Base-by-base conservation (phyloP, 116 monocot species). In the Posidonia oceanica region DNA sequence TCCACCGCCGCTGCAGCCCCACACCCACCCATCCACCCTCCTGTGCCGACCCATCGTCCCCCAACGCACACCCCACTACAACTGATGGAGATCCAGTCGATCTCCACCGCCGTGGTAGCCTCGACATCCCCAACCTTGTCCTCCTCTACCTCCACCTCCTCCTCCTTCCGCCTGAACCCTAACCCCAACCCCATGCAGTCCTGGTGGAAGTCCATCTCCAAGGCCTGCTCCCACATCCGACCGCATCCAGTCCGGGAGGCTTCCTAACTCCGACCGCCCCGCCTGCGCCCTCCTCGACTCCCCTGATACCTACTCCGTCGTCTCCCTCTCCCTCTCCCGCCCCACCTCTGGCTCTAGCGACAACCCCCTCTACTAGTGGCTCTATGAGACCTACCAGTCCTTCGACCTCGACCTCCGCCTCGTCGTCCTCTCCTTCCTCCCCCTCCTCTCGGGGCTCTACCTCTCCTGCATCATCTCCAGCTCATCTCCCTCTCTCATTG, bases 321-420 rank as follows among this genome's bases (percentile, higher is more conserved):
- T n/a, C 78, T 78, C 86, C 70, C 67, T 83, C 61, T 56, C 76
- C 52, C 58, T 80, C 66, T 74, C 81, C 60, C 73, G 60, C 38
- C 68, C 80, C 13, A 56, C 75, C 13, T 52, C 70, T 70, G 94
- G 94, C 55, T 87, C 90, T 65, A 85, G 87, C 61, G 74, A 79
- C 68, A 85, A 87, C 65, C 81, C 86, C 53, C 77, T 93, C n/a
- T n/a, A n/a, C n/a, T n/a, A n/a, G n/a, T n/a, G n/a, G n/a, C n/a
- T n/a, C n/a, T n/a, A n/a, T n/a, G 98, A 98, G 17, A 90, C 90
- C 15, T 81, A 76, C 83, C 90, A 72, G 48, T 86, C 93, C 48
- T 64, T 90, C n/a, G 98, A 99, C 63, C 83, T 82, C 63, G 98
- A 90, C 69, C 87, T 90, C 80, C 84, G 86, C 53, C 90, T 90